Base-by-base conservation (phyloP, 2,329 filamentous ascomycete genomes). In the Lachnum nothofagi region DNA sequence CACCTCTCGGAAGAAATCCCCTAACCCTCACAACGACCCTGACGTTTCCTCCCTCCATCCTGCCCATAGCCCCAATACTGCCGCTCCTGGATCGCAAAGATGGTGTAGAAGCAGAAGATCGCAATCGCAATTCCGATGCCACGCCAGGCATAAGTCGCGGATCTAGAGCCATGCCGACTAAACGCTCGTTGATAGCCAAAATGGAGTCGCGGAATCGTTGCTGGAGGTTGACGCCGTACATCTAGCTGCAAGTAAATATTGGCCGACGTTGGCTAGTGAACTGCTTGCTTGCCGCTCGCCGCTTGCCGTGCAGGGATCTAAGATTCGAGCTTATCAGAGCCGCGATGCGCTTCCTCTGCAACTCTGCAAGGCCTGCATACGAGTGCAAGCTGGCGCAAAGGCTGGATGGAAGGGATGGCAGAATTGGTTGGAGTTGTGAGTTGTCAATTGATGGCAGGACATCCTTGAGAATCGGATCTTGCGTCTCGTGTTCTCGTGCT, bases 1-100 rank as follows among this genome's bases (percentile, higher is more conserved):
- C 72, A 90, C 88, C 88, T 81, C 88, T 73, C 41, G 82, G 85
- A 51, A 93, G 72, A 71, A 91, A 91, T 1, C 81, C 86, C 63
- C 88, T 76, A 48, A 91, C 87, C 65, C 88, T 77, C 52, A 93
- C 88, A 24, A 91, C 88, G 23, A 93, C 88, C 60, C 82, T 79
- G 51, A 93, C 88, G 68, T 93, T 93, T 49, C 86, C 86, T 54
- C 82, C 85, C 55, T 76, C 74, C 73, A 77, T 77, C 65, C 72
- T 75, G 59, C 72, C 72, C 60, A 75, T 72, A 51, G 77, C 68
- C 22, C 80, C 76, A 33, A 82, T 68, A n/a, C 78, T 79, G 43
- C 80, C 80, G 71, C 88, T 85, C 64, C 82, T 79, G 33, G 85
- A 85, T 53, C 87, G 79, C 61, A 91, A 71, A 22, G 86, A 90